phyloP scores from a whole-genome alignment of 2,329 filamentous ascomycete species.

The Colletotrichum sojae region DNA sequence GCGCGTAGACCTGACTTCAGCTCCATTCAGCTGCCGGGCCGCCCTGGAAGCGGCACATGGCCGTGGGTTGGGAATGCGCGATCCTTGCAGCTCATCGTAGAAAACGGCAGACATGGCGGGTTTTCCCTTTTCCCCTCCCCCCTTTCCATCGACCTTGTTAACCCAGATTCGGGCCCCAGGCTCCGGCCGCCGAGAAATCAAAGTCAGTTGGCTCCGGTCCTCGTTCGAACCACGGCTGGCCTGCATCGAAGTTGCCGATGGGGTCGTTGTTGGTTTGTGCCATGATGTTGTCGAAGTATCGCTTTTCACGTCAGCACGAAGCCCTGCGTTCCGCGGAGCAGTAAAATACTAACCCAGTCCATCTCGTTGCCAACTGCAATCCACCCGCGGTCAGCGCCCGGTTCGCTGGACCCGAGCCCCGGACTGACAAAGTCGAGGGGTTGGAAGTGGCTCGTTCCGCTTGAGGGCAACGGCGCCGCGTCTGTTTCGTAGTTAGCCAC shows the following conservation, averaged over 20 bases:
- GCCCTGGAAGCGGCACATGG: constrained; percentile 27
- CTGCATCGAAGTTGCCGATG: constrained; percentile 21
- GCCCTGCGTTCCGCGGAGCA: no score
- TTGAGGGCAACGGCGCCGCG: constrained; percentile 1
- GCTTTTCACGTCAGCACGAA: constrained; percentile 18
- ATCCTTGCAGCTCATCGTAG: constrained; percentile 14
- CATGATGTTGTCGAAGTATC: constrained; percentile 41
- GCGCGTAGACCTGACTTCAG: constrained; percentile 21
- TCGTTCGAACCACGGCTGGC: constrained; percentile 32
- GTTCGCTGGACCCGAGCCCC: constrained; percentile 40
- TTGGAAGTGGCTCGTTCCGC: constrained; percentile 24
- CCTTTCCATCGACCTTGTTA: constrained; percentile 16
- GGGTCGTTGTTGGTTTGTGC: constrained; percentile 29
- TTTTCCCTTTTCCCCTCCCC: neutral
- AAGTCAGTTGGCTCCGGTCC: constrained; percentile 20
- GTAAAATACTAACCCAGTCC: constrained; percentile 54
- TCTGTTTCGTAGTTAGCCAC: constrained; percentile 19
- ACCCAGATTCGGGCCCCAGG: constrained; percentile 26
- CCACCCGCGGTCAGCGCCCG: constrained; percentile 55
- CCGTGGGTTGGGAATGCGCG: neutral
- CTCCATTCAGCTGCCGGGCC: constrained; percentile 33
- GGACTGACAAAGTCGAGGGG: constrained; percentile 32
- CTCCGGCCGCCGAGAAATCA: constrained; percentile 26
- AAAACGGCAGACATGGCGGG: constrained; percentile 6
- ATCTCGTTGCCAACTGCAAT: constrained; percentile 50